Conservation (phyloP, 257 asterid genomes). For the Ballota nigra region DNA sequence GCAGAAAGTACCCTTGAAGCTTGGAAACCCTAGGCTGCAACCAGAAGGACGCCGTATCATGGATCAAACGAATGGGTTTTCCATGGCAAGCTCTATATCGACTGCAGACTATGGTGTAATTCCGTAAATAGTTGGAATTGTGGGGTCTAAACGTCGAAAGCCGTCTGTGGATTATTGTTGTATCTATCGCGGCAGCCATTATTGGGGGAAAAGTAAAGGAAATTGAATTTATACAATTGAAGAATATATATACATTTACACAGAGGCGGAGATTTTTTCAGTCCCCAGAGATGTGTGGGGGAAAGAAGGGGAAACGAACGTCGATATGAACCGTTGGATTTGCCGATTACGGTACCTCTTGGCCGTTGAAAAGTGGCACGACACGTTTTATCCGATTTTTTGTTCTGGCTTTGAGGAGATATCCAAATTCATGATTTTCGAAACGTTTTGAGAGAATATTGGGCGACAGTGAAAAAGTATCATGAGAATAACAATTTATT, state of each 20-base stretch:
- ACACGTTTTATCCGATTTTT: constrained; percentile 19
- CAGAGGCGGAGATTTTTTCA: constrained; percentile 27
- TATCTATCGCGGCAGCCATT: constrained; percentile 62
- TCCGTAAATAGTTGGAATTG: constrained; percentile 35
- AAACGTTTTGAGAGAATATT: too few relatives aligned
- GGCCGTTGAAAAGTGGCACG: constrained; percentile 41
- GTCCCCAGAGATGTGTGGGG: constrained; percentile 40
- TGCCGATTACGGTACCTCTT: constrained; percentile 27
- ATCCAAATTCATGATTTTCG: too few relatives aligned
- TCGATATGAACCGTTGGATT: constrained; percentile 50
- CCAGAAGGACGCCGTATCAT: constrained; percentile 35
- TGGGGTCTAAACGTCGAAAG: constrained; percentile 41
- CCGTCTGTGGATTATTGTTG: constrained; percentile 53
- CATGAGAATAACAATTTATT: too few relatives aligned
- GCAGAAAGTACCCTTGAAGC: constrained; percentile 31
- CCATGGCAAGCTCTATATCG: constrained; percentile 43
- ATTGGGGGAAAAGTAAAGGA: not conserved
- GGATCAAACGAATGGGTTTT: constrained; percentile 26
- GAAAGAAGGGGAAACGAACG: constrained; percentile 33
- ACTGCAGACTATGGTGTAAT: constrained; percentile 33
- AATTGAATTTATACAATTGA: constrained; percentile 10
- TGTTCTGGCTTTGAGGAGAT: too few relatives aligned
- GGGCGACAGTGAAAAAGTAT: too few relatives aligned
- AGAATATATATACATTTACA: constrained; percentile 19
- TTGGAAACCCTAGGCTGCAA: constrained; percentile 48